Evolutionary conservation across 306 rosid genomes (phyloP), one percentile per base, ranked within the genome.

Genomic region (Prunus armeniaca): DNA sequence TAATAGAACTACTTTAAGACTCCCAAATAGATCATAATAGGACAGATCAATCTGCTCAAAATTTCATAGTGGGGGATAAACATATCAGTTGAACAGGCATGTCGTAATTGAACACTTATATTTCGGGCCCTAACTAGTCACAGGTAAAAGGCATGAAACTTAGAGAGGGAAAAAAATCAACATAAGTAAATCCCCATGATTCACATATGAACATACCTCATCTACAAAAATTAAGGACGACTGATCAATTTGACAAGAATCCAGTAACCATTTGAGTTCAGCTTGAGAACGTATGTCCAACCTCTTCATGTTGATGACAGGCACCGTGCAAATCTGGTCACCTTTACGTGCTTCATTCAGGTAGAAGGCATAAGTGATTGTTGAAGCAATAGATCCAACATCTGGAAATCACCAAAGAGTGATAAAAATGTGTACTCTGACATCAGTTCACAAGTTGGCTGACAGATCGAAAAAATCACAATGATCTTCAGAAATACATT

Each of bases 241-340:
- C 56, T 78, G 87, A 79, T 93, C 91, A 75, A 93, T 88, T 79
- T 84, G 94, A 84, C 96, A 93, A 52, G 96, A 93, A 76, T 81
- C 90, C 69, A 93, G 88, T 82, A 93, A 81, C 97, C 98, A 93
- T 75, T 84, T 88, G 73, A 93, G 88, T 76, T 88, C 94, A 74
- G 86, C 87, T 85, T 81, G 91, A 55, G 93, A 88, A 51, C 61
- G 79, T 43, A 91, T 90, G 78, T 82, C 91, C 43, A 76, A 77
- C 81, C 96, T 81, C 82, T 87, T 86, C 78, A 88, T 87, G 88
- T 87, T 93, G 86, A 93, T 87, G 82, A 91, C 81, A 67, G 98
- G 97, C 43, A 91, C 83, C 2, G 89, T 86, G 91, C 90, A 91
- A 66, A 84, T 80, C 57, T 87, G 81, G 34, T 88, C 80, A 12